Conservation (phyloP, 345 rosid species). For the Trapa incisa region DNA sequence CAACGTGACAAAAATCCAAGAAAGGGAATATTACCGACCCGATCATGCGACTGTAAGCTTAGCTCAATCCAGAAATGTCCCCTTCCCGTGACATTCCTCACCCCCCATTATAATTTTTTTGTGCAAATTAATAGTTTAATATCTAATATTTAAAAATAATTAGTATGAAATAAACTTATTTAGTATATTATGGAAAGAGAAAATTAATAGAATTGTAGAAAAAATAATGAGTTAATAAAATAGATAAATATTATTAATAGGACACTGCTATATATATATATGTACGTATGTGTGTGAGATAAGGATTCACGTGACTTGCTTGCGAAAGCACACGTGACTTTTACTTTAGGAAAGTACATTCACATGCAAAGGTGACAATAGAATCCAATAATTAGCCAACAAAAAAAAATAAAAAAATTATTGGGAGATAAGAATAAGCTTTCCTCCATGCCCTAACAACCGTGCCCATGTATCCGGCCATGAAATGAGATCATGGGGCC, state of each 20-base stretch:
- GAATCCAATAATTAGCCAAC: slow-evolving; percentile 14
- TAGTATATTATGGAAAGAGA: too few species aligned
- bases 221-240: too few species aligned
- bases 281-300: too few species aligned
- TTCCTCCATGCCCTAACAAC: too few species aligned
- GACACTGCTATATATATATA: too few species aligned
- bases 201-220: too few species aligned
- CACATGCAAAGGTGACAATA: slow-evolving; percentile 43
- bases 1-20: slow-evolving; percentile 23
- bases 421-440: background rate
- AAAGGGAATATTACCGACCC: slow-evolving; percentile 16
- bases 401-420: background rate
- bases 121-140: too few species aligned
- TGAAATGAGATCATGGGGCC: too few species aligned
- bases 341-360: slow-evolving; percentile 45
- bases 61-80: slow-evolving; percentile 27
- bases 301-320: slow-evolving; percentile 27
- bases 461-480: too few species aligned
- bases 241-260: too few species aligned
- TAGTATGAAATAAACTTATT: too few species aligned
- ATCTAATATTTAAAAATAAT: too few species aligned
- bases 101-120: background rate
- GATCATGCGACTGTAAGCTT: slow-evolving; percentile 13
- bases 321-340: slow-evolving; percentile 37
- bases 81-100: slow-evolving; percentile 47